A percentile compares a stretch with the other conserved stretches of the same genome.
Conservation (phyloP, 495 filamentous ascomycete genomes). For the Podospora australis region DNA sequence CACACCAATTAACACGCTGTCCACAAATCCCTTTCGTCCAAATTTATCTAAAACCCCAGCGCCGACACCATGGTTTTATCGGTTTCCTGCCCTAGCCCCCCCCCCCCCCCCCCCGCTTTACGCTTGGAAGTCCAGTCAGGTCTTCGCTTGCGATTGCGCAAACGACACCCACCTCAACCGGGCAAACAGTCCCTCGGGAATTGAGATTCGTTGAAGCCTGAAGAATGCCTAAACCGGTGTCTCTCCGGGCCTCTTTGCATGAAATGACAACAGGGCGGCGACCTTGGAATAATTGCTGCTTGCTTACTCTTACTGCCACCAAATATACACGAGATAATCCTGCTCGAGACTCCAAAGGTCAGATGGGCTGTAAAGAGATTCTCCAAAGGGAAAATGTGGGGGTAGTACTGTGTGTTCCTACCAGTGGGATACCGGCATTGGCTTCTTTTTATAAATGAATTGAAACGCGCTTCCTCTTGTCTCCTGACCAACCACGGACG, state of each 20-base stretch:
- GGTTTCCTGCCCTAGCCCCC: constrained; percentile 10
- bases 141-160: no score
- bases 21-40: no score
- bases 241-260: not conserved
- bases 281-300: not conserved
- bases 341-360: not conserved
- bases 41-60: no score
- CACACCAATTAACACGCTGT: no score
- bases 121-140: no score
- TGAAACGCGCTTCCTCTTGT: constrained; percentile 23
- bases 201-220: no score
- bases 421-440: constrained; percentile 17
- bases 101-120: no score
- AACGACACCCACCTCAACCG: no score
- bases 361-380: not conserved
- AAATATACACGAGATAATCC: not conserved
- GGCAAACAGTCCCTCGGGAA: no score
- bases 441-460: constrained; percentile 29
- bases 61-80: no score
- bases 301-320: not conserved
- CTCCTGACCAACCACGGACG: constrained; percentile 26
- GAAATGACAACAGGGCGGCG: no score
- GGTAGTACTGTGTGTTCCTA: not conserved
- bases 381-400: not conserved
- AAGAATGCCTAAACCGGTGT: not conserved